phyloP scores from a whole-genome alignment of 2,329 filamentous ascomycete species.

The Neurospora sp. region DNA sequence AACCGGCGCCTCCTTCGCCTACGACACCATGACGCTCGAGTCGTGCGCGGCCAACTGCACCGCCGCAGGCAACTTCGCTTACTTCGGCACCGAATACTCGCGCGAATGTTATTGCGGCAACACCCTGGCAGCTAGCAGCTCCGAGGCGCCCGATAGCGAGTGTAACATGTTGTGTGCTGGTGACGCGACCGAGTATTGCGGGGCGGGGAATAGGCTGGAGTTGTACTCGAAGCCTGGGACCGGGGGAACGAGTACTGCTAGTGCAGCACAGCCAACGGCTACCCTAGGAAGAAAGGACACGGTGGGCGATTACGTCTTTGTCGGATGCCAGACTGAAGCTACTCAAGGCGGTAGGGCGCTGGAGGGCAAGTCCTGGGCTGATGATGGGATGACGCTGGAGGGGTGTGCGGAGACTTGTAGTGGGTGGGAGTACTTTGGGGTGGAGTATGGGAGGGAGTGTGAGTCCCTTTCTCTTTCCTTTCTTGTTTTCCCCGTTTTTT shows the following conservation, averaged over 20 bases:
- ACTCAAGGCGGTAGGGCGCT: conserved; percentile 26
- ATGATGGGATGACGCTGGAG: conserved; percentile 29
- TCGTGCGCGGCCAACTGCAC: conserved; percentile 36
- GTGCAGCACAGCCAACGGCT: conserved; percentile 22
- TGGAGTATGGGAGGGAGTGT: conserved; percentile 30
- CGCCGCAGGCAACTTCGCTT: conserved; percentile 26
- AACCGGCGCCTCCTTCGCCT: conserved; percentile 28
- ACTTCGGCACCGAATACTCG: conserved; percentile 43
- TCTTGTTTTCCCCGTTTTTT: not conserved
- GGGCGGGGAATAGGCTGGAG: conserved; percentile 26
- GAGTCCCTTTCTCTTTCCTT: conserved; percentile 1
- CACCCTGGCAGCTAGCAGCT: conserved; percentile 24
- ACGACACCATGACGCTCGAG: conserved; percentile 41
- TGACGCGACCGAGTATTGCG: conserved; percentile 27
- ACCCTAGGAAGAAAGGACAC: conserved; percentile 25
- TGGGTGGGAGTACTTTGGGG: conserved; percentile 28
- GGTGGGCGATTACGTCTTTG: conserved; percentile 26
- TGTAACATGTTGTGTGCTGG: conserved; percentile 29
- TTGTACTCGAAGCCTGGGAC: conserved; percentile 14
- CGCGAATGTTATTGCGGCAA: conserved; percentile 45
- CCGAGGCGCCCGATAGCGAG: conserved; percentile 23
- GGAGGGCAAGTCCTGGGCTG: conserved; percentile 21
- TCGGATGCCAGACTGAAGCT: conserved; percentile 32
- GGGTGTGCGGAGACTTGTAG: conserved; percentile 26
- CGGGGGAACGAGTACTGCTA: conserved; percentile 12